phyloP scores from a whole-genome alignment of 257 asterid species.

The Scutellaria baicalensis region DNA sequence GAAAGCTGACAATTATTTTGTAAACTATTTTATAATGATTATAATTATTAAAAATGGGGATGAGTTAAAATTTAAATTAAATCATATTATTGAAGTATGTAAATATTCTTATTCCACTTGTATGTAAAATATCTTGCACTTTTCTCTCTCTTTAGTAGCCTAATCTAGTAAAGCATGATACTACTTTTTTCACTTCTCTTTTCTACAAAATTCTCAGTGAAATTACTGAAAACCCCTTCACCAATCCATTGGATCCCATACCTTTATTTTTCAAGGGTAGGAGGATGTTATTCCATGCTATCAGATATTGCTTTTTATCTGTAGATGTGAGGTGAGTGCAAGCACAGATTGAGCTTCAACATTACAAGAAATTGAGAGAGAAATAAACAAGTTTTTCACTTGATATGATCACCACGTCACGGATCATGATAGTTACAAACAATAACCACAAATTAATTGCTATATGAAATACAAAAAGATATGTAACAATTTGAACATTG shows the following conservation, averaged over 20 bases:
- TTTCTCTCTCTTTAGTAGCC: conserved; percentile 8
- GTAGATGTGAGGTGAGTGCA: no score
- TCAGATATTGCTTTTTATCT: no score
- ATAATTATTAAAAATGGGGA: no score
- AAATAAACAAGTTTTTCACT: not conserved
- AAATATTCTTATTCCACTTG: conserved; percentile 6
- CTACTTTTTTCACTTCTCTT: conserved; percentile 15
- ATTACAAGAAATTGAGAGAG: not conserved
- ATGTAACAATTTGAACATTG: not conserved
- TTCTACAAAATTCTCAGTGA: not conserved
- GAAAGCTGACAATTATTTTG: conserved; percentile 11
- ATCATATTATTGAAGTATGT: not conserved
- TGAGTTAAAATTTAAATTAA: not conserved
- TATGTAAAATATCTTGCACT: not conserved
- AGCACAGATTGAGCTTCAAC: not conserved
- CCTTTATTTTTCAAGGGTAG: no score
- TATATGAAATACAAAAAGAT: not conserved
- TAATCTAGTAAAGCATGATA: conserved; percentile 11
- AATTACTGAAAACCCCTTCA: conserved; percentile 5
- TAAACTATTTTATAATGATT: no score
- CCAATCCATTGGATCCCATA: not conserved
- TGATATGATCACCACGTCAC: not conserved
- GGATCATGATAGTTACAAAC: not conserved
- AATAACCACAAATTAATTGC: no score
- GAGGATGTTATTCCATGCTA: no score